phyloP scores from a whole-genome alignment of 23 red algal species.

The Chondrus crispus region DNA sequence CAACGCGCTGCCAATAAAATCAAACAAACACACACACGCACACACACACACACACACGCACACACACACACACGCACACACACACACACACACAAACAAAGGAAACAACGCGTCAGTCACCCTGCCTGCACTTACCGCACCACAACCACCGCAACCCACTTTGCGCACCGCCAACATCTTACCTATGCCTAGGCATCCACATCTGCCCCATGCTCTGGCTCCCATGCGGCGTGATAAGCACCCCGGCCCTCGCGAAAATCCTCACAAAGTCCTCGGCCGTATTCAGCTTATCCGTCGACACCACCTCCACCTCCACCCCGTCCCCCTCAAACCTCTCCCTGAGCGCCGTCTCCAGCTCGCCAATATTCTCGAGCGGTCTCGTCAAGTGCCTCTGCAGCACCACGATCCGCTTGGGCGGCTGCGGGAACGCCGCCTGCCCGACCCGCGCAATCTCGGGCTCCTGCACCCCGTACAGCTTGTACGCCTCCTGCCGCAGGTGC shows the following conservation, averaged over 20 bases:
- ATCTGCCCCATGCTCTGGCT: conserved; percentile 46
- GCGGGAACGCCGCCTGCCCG: neutral
- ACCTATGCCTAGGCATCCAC: conserved; percentile 39
- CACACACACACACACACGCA: neutral
- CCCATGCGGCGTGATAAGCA: conserved; percentile 39
- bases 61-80: neutral
- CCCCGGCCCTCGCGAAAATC: conserved; percentile 42
- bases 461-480: conserved; percentile 28
- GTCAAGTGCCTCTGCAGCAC: conserved; percentile 39
- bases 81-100: neutral
- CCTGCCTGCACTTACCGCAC: neutral
- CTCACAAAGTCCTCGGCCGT: conserved; percentile 52
- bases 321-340: neutral
- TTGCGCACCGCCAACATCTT: neutral
- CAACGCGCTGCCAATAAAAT: neutral
- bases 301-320: conserved; percentile 17
- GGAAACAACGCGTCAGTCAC: too few relatives aligned
- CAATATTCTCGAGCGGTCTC: neutral
- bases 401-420: conserved; percentile 34
- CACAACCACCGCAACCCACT: neutral
- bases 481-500: conserved; percentile 1
- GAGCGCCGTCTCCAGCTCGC: neutral
- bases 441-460: conserved; percentile 2
- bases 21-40: neutral
- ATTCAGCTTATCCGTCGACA: conserved; percentile 5